phyloP scores from a whole-genome alignment of 2,329 filamentous ascomycete species.

The Leptographium radiaticola region DNA sequence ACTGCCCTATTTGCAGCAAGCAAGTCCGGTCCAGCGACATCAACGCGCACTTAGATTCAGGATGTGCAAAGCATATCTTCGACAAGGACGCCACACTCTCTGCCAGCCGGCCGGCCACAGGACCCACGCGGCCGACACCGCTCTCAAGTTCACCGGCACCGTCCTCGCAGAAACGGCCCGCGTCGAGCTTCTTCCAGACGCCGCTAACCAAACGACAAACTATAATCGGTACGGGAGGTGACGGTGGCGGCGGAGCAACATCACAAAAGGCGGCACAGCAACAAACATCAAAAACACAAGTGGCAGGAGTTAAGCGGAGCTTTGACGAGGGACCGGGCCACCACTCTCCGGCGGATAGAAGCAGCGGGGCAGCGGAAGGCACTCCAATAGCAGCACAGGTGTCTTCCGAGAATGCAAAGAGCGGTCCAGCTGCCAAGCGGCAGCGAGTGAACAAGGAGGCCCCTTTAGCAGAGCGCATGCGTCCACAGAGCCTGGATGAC shows the following conservation, averaged over 20 bases:
- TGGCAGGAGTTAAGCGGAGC: constrained; percentile 33
- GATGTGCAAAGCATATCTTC: constrained; percentile 52
- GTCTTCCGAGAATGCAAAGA: too few relatives aligned
- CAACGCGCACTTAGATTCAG: constrained; percentile 83
- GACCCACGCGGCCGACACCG: constrained; percentile 20
- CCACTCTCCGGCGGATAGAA: constrained; percentile 8
- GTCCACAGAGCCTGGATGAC: constrained; percentile 70
- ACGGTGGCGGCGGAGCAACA: constrained; percentile 13
- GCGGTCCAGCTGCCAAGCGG: constrained; percentile 41
- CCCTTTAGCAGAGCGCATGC: constrained; percentile 87
- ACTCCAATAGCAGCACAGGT: neutral
- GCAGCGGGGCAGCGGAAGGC: neutral
- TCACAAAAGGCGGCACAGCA: constrained; percentile 1
- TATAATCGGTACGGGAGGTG: constrained; percentile 18
- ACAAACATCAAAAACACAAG: constrained; percentile 2
- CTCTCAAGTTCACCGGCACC: constrained; percentile 17
- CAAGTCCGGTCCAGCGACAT: constrained; percentile 61
- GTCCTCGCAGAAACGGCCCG: constrained; percentile 37
- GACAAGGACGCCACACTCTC: constrained; percentile 30
- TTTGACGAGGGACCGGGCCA: constrained; percentile 41
- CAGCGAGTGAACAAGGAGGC: constrained; percentile 58
- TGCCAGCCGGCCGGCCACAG: constrained; percentile 5
- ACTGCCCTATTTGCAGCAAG: constrained; percentile 72
- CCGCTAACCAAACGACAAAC: constrained; percentile 43
- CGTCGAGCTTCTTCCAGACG: constrained; percentile 47